These are phyloP conservation scores for Populus tremula DNA, from an alignment of 345 rosid genomes.

Conservation along the genomic window DNA sequence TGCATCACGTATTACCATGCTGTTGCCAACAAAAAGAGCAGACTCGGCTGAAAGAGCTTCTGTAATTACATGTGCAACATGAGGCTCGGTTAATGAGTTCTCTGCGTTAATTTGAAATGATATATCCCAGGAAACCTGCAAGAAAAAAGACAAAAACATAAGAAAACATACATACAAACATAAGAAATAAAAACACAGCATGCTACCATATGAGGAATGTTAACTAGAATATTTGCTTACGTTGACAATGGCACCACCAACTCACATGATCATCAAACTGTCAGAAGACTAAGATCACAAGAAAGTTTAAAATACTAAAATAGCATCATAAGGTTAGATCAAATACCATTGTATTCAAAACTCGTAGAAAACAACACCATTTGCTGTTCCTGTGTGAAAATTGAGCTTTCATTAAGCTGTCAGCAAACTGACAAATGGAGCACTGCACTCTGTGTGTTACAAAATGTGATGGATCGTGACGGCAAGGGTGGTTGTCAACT, in stretches of 20 bases:
- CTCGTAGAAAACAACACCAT: constrained; percentile 49
- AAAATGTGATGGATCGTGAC: constrained; percentile 91
- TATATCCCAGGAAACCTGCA: constrained; percentile 70
- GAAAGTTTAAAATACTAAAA: not conserved
- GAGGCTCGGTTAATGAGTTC: constrained; percentile 70
- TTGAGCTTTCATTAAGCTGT: constrained; percentile 46
- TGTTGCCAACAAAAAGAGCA: constrained; percentile 87
- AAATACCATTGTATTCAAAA: constrained; percentile 58
- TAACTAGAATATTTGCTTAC: not conserved
- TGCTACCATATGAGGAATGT: not conserved
- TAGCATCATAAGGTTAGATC: constrained; percentile 20
- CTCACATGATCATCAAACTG: not conserved
- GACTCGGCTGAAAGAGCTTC: constrained; percentile 51
- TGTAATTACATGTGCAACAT: constrained; percentile 65
- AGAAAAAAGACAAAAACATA: constrained; percentile 15
- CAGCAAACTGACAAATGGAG: constrained; percentile 57
- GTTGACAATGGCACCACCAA: not conserved
- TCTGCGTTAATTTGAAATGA: constrained; percentile 64
- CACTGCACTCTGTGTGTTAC: constrained; percentile 89
- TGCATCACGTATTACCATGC: constrained; percentile 93
- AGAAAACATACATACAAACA: constrained; percentile 1
- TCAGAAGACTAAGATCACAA: constrained; percentile 4
- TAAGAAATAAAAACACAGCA: not conserved
- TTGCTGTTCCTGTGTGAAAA: constrained; percentile 40
- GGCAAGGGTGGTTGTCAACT: constrained; percentile 74